phyloP scores from a whole-genome alignment of 108 stramenopile genomes.

The Stephanodiscus triporus region DNA sequence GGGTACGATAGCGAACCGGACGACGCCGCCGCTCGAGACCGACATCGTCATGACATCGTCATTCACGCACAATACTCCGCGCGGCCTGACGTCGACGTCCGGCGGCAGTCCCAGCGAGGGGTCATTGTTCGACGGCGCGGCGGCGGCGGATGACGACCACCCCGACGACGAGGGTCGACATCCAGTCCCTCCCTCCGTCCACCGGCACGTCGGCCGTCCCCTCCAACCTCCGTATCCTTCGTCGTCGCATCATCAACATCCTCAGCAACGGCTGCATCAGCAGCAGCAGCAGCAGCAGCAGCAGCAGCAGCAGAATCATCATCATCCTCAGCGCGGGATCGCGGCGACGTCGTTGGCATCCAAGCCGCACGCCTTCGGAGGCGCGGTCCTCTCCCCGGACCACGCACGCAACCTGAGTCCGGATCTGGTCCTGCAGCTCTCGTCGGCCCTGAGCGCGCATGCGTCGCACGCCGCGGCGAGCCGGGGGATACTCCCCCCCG shows the following conservation, averaged over 20 bases:
- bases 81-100: too few relatives aligned
- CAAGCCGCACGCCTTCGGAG: slow-evolving; percentile 84
- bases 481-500: slow-evolving; percentile 17
- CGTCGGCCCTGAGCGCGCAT: slow-evolving; percentile 58
- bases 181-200: not conserved
- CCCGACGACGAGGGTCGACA: slow-evolving; percentile 13
- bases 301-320: not conserved
- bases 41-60: not conserved
- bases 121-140: not conserved
- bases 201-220: not conserved
- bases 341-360: slow-evolving; percentile 42
- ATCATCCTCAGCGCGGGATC: not conserved
- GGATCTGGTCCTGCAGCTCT: slow-evolving; percentile 60
- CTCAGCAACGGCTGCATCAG: not conserved
- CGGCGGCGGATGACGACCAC: slow-evolving; percentile 2
- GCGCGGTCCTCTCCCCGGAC: slow-evolving; percentile 80
- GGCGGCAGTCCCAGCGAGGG: slow-evolving; percentile 13
- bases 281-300: not conserved
- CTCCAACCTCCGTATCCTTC: not conserved
- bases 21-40: not conserved
- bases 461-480: slow-evolving; percentile 33
- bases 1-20: not conserved
- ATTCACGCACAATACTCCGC: not conserved
- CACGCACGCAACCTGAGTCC: slow-evolving; percentile 76
- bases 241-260: slow-evolving; percentile 4